Conservation (phyloP, 2,329 filamentous ascomycete genomes). For the Coniochaeta prunicola region DNA sequence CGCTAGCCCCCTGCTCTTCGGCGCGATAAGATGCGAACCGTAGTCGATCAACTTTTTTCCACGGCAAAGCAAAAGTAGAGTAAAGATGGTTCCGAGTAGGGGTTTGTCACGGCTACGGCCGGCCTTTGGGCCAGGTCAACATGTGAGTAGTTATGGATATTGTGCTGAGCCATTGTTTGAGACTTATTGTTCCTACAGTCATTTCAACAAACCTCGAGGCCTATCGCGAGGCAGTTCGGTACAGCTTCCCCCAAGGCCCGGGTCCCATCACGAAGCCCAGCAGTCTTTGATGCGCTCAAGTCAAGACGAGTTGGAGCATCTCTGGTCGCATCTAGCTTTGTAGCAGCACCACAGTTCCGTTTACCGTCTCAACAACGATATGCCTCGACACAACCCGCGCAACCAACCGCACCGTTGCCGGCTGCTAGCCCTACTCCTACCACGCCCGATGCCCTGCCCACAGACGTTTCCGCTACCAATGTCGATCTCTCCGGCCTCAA, state of each 20-base stretch:
- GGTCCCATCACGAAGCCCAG: conserved; percentile 4
- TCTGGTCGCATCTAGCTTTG: conserved; percentile 7
- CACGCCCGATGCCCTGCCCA: conserved; percentile 5
- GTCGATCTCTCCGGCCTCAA: conserved; percentile 27
- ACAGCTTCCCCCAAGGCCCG: conserved; percentile 17
- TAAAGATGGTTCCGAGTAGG: conserved; percentile 1
- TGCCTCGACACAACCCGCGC: conserved; percentile 16
- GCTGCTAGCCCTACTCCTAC: conserved; percentile 4
- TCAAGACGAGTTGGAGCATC: conserved; percentile 7
- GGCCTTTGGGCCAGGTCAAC: conserved; percentile 4
- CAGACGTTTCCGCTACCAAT: conserved; percentile 13
- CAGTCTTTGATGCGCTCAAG: conserved; percentile 9
- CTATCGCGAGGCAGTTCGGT: conserved; percentile 17
- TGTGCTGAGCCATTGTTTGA: neutral
- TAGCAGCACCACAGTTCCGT: conserved; percentile 10
- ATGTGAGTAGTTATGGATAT: conserved; percentile 4
- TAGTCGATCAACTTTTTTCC: neutral
- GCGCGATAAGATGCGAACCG: conserved; percentile 2
- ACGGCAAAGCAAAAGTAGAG: neutral
- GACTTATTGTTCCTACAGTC: conserved; percentile 5
- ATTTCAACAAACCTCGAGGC: neutral
- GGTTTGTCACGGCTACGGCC: conserved; percentile 3
- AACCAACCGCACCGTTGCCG: neutral
- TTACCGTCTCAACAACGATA: conserved; percentile 14
- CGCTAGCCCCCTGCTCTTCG: neutral